phyloP scores from a whole-genome alignment of 2,329 filamentous ascomycete genomes.

The Alternaria conjuncta region DNA sequence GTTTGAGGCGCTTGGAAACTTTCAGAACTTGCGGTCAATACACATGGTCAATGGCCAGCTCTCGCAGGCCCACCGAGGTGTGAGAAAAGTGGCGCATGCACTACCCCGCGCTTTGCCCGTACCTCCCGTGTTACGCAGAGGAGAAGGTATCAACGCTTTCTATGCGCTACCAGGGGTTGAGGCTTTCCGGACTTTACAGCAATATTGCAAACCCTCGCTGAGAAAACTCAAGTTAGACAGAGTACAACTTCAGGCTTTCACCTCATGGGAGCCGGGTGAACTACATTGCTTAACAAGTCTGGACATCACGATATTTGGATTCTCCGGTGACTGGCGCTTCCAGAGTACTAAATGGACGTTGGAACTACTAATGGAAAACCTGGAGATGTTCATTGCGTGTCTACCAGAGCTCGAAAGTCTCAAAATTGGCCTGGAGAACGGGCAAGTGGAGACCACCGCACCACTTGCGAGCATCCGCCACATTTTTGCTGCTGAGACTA shows the following conservation, averaged over 20 bases:
- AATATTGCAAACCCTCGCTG: not conserved
- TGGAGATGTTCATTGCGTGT: not conserved
- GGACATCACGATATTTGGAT: not conserved
- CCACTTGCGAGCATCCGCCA: not conserved
- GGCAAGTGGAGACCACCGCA: accelerated
- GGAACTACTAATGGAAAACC: not conserved
- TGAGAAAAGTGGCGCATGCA: not conserved
- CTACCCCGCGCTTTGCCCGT: not conserved
- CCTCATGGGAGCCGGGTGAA: not conserved
- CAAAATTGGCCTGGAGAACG: not conserved
- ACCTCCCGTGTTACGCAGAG: not conserved
- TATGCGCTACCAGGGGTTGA: not conserved
- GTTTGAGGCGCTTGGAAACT: not conserved
- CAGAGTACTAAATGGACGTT: not conserved
- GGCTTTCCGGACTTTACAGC: not conserved
- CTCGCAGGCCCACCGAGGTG: not conserved
- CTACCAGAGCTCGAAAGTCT: constrained; percentile 10
- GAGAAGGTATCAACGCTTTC: not conserved
- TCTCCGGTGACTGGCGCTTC: not conserved
- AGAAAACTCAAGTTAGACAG: constrained; percentile 6
- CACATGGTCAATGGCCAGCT: constrained; percentile 6
- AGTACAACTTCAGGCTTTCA: not conserved
- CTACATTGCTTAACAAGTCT: constrained; percentile 2
- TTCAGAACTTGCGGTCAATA: constrained; percentile 4
- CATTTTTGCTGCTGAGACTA: not conserved